phyloP scores from a whole-genome alignment of 1,139 yeast species.

The Saccharomyces hybrid region DNA sequence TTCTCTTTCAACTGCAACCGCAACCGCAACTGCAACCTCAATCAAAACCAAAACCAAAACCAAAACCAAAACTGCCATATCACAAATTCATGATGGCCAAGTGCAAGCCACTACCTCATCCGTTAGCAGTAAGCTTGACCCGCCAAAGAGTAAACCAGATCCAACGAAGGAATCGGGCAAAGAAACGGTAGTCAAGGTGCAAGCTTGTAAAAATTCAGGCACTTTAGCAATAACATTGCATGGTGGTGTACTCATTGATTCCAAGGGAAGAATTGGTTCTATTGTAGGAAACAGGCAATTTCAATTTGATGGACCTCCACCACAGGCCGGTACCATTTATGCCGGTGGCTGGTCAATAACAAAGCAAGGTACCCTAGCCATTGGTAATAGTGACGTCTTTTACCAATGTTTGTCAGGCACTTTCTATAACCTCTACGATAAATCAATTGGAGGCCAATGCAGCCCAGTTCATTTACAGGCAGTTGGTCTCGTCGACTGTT shows the following conservation, averaged over 20 bases:
- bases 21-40: slow-evolving; percentile 36
- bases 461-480: slow-evolving; percentile 52
- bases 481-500: slow-evolving; percentile 58
- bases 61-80: slow-evolving; percentile 33
- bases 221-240: slow-evolving; percentile 50
- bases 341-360: slow-evolving; percentile 75
- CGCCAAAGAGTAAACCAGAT: slow-evolving; percentile 3
- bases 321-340: slow-evolving; percentile 77
- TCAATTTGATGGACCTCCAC: slow-evolving; percentile 86
- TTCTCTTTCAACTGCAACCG: slow-evolving; percentile 20
- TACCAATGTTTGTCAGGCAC: slow-evolving; percentile 74
- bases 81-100: slow-evolving; percentile 50
- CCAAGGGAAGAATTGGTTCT: slow-evolving; percentile 65
- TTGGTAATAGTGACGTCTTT: slow-evolving; percentile 58
- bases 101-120: slow-evolving; percentile 41
- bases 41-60: slow-evolving; percentile 52
- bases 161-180: slow-evolving; percentile 2
- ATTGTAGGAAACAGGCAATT: slow-evolving; percentile 81
- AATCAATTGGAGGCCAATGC: slow-evolving; percentile 61
- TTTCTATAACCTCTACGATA: slow-evolving; percentile 77
- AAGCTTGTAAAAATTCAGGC: slow-evolving; percentile 43
- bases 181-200: slow-evolving; percentile 6
- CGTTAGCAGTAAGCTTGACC: slow-evolving; percentile 15
- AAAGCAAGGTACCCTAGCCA: slow-evolving; percentile 56
- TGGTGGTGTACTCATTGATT: slow-evolving; percentile 49